phyloP scores from a whole-genome alignment of 176 grass and related monocot species.

The Panicum miliaceum region DNA sequence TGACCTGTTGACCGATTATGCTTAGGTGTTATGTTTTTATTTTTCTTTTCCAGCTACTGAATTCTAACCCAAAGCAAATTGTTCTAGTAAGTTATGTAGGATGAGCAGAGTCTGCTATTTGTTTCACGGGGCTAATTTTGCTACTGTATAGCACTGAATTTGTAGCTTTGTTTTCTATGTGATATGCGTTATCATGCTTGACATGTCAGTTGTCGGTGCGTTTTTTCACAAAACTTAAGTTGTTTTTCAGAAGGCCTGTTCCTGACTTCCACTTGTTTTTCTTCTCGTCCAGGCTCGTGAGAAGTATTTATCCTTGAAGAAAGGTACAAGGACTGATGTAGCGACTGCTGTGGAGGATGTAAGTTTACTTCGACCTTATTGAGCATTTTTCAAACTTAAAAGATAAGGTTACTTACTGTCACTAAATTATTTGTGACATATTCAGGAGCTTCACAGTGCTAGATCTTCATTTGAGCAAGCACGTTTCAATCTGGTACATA shows the following conservation, averaged over 20 bases:
- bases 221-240: not conserved
- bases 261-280: slow-evolving; percentile 24
- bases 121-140: not conserved
- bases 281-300: slow-evolving; percentile 72
- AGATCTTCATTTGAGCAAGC: slow-evolving; percentile 99
- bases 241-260: slow-evolving; percentile 31
- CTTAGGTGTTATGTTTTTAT: not conserved
- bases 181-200: slow-evolving; percentile 6
- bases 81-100: not conserved
- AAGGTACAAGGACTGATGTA: slow-evolving; percentile 87
- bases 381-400: slow-evolving; percentile 4
- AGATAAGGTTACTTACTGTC: slow-evolving; percentile 30
- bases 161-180: slow-evolving; percentile 34
- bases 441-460: slow-evolving; percentile 87
- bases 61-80: not conserved
- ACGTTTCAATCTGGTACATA: slow-evolving; percentile 86
- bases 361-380: slow-evolving; percentile 41
- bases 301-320: slow-evolving; percentile 91
- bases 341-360: slow-evolving; percentile 93
- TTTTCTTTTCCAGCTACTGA: not conserved
- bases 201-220: slow-evolving; percentile 1
- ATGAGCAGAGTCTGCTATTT: not conserved
- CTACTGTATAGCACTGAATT: not conserved
- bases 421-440: slow-evolving; percentile 40
- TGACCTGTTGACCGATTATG: not conserved